These are phyloP conservation scores for Ceratocystis smalleyi DNA, from an alignment of 2,329 filamentous ascomycete species.

Conservation along the genomic window DNA sequence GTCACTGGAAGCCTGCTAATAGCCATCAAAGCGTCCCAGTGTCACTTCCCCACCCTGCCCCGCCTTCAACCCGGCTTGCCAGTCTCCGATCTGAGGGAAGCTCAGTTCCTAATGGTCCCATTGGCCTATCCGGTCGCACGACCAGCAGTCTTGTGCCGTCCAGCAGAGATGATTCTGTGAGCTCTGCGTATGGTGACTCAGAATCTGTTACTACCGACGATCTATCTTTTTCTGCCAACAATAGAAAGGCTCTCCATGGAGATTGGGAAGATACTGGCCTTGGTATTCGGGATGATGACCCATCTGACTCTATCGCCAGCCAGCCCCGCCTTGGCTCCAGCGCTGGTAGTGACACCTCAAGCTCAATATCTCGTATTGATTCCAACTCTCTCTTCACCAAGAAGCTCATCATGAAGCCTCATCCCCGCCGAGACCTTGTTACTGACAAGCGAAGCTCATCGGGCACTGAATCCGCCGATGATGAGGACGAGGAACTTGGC, in stretches of 20 bases:
- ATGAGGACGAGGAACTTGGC: slow-evolving; percentile 84
- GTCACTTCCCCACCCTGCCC: slow-evolving; percentile 41
- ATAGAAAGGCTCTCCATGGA: slow-evolving; percentile 44
- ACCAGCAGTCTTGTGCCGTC: slow-evolving; percentile 63
- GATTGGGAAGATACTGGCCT: slow-evolving; percentile 69
- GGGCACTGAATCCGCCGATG: slow-evolving; percentile 65
- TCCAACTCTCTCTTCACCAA: slow-evolving; percentile 2
- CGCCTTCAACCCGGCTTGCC: slow-evolving; percentile 50
- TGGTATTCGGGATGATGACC: slow-evolving; percentile 37
- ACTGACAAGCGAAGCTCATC: slow-evolving; percentile 46
- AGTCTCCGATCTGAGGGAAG: slow-evolving; percentile 58
- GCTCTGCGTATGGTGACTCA: slow-evolving; percentile 73
- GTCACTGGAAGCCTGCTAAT: slow-evolving; percentile 77
- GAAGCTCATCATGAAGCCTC: slow-evolving; percentile 8
- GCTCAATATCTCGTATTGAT: slow-evolving; percentile 8
- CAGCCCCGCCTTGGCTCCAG: slow-evolving; percentile 20
- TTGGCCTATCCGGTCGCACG: slow-evolving; percentile 45
- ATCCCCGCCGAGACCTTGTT: slow-evolving; percentile 17
- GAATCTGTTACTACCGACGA: slow-evolving; percentile 69
- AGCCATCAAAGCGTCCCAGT: slow-evolving; percentile 30
- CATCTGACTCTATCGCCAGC: slow-evolving; percentile 20
- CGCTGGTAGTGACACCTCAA: slow-evolving; percentile 8
- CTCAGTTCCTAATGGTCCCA: slow-evolving; percentile 57
- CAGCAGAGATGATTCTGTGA: slow-evolving; percentile 78
- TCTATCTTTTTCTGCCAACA: slow-evolving; percentile 51